Evolutionary conservation across 2,329 filamentous ascomycete species (phyloP).

Genomic region (Elsinoe necatrix): DNA sequence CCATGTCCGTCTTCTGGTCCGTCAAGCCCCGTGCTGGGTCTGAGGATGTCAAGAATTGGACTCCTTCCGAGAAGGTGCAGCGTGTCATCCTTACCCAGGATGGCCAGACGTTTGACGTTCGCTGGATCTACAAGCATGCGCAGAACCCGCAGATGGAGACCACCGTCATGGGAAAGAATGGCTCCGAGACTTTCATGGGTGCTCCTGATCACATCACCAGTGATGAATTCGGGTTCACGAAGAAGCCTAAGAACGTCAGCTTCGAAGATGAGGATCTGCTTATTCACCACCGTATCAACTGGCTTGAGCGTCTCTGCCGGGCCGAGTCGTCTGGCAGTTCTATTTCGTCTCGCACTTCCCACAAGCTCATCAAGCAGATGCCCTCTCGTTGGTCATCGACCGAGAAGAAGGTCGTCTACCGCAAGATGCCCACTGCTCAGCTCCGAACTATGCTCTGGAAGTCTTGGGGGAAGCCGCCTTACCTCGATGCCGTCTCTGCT

Average conservation of each 20-base stretch:
- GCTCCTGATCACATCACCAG: slow-evolving; percentile 15
- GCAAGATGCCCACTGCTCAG: slow-evolving; percentile 15
- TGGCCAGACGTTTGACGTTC: slow-evolving; percentile 17
- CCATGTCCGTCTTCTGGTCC: slow-evolving; percentile 17
- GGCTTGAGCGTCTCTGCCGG: slow-evolving; percentile 12
- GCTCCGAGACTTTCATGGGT: slow-evolving; percentile 12
- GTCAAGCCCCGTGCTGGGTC: slow-evolving; percentile 19
- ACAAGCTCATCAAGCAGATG: slow-evolving; percentile 15
- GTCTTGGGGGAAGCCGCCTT: slow-evolving; percentile 17
- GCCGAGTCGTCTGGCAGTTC: background rate
- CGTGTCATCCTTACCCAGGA: slow-evolving; percentile 16
- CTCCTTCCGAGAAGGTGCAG: slow-evolving; percentile 17
- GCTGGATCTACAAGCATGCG: slow-evolving; percentile 19
- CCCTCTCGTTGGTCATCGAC: slow-evolving; percentile 7
- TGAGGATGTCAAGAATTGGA: slow-evolving; percentile 18
- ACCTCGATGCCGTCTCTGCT: slow-evolving; percentile 18
- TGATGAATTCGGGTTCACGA: slow-evolving; percentile 17
- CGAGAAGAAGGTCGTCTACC: slow-evolving; percentile 17
- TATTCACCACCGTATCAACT: slow-evolving; percentile 17
- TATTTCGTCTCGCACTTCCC: background rate
- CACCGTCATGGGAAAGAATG: slow-evolving; percentile 15
- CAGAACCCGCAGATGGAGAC: slow-evolving; percentile 18
- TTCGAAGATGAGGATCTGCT: slow-evolving; percentile 18
- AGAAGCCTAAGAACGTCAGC: slow-evolving; percentile 18
- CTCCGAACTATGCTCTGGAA: slow-evolving; percentile 18